Evolutionary conservation across 73 alveolate genomes (phyloP), one percentile per base, ranked within the genome.

Genomic region (Paramecium bursaria): DNA sequence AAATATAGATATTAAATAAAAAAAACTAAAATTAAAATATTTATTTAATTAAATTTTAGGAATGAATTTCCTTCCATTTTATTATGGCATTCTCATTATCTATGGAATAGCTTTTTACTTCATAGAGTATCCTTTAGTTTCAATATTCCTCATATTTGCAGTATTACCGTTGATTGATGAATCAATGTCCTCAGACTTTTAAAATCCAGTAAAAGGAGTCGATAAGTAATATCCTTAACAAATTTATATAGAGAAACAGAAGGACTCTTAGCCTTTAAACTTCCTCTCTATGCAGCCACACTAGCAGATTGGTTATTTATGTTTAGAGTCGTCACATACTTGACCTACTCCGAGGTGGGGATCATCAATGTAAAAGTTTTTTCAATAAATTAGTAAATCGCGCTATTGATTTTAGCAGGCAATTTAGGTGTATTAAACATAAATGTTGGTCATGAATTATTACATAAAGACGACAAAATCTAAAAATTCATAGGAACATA

Each of bases 401-500:
- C 85, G 29, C 25, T 54, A 26, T 35, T 79, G 5, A 35, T 61
- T 14, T 4, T 79, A n/a, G 15, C 79, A 50, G 89, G 89, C 42
- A 61, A 57, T 7, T 48, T 61, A 0, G 31, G 85, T 7, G 49
- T 82, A 10, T 53, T 44, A 0, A 79, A 79, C 42, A 48, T 79
- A 15, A 79, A 54, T 30, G 85, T 85, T 21, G 95, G 94, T 25
- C 98, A 94, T 75, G 98, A 94, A 74, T 88, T 94, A 5, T 25
- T 90, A 30, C 98, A 94, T 73, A 90, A 91, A 42, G 76, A 88
- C 31, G 91, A 75, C 9, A 11, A 27, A 44, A 47, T 92, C 7
- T 93, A 93, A 46, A 92, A 90, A 60, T 48, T 92, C n/a, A 23
- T 80, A 14, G 98, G 98, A 9, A 90, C 94, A 13, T 74, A 79